Evolutionary conservation across 306 rosid species (phyloP).

Genomic region (Fragaria nilgerrensis): DNA sequence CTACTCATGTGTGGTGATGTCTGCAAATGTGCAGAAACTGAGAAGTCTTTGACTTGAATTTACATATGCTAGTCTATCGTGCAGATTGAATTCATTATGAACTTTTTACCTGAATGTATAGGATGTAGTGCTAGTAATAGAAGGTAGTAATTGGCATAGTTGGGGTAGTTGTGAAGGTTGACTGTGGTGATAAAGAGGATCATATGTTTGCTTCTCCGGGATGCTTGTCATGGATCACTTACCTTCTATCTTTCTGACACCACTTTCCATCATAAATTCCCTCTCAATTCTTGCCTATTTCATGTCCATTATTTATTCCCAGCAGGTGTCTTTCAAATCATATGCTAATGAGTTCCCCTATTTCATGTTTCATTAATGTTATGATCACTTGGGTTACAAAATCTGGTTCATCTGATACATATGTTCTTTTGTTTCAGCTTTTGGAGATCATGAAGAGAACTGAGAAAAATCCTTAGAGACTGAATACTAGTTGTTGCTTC

Average conservation of each 20-base stretch:
- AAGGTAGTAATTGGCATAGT: background rate
- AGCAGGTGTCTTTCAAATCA: background rate
- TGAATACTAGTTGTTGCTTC: background rate
- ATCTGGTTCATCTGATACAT: background rate
- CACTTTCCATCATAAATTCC: background rate
- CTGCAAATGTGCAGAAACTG: background rate
- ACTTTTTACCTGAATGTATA: background rate
- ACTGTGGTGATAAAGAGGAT: background rate
- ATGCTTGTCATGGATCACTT: background rate
- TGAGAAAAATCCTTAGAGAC: background rate
- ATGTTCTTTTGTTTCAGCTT: conserved; percentile 3
- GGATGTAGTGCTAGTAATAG: too few species aligned
- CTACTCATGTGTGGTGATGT: background rate
- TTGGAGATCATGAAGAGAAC: background rate
- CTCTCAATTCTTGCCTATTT: too few species aligned
- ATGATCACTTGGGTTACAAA: background rate
- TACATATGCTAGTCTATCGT: background rate
- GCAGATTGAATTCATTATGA: background rate
- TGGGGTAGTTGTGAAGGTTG: background rate
- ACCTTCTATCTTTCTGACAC: background rate
- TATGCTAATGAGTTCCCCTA: background rate
- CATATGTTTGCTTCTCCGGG: background rate
- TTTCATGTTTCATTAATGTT: background rate
- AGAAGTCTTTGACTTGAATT: background rate
- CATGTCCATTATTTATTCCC: background rate